Evolutionary conservation across 768 basidiomycete species (phyloP).

Genomic region (Boletus eberwhitei): DNA sequence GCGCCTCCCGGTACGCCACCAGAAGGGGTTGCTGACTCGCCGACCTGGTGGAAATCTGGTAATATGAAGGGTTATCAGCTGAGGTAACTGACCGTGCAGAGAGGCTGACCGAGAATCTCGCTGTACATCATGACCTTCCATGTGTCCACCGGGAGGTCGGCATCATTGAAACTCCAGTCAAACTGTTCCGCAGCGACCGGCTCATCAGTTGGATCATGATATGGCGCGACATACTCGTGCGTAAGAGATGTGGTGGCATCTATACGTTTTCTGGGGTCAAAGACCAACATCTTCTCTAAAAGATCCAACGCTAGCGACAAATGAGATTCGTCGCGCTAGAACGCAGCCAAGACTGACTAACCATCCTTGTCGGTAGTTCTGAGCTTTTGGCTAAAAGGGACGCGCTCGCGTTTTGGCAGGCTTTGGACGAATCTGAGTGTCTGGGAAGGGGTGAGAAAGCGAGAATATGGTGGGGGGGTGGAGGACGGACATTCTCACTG

Average conservation of each 20-base stretch:
- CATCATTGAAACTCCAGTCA: constrained; percentile 99
- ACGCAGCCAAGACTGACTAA: constrained; percentile 33
- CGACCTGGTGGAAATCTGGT: constrained; percentile 79
- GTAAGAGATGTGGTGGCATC: constrained; percentile 85
- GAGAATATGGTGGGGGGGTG: background rate
- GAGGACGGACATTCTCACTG: constrained; percentile 81
- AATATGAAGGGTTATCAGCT: background rate
- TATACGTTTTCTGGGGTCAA: constrained; percentile 97
- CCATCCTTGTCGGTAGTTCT: constrained; percentile 83
- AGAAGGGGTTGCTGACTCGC: constrained; percentile 43
- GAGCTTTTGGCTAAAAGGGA: constrained; percentile 94
- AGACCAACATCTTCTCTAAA: constrained; percentile 98
- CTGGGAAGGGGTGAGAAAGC: constrained; percentile 40
- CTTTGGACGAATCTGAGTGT: constrained; percentile 99
- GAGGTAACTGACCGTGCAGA: background rate
- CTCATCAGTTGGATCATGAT: constrained; percentile 98
- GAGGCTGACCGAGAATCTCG: constrained; percentile 82
- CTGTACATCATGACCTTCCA: constrained; percentile 99
- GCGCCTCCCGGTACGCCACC: constrained; percentile 54
- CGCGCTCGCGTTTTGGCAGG: constrained; percentile 91
- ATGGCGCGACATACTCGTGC: constrained; percentile 94
- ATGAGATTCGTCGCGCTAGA: constrained; percentile 3
- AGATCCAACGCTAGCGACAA: constrained; percentile 74
- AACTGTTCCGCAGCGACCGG: constrained; percentile 92
- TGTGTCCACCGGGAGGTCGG: constrained; percentile 95